Base-by-base conservation (phyloP, 2,329 filamentous ascomycete species). In the Cercospora berteroae region DNA sequence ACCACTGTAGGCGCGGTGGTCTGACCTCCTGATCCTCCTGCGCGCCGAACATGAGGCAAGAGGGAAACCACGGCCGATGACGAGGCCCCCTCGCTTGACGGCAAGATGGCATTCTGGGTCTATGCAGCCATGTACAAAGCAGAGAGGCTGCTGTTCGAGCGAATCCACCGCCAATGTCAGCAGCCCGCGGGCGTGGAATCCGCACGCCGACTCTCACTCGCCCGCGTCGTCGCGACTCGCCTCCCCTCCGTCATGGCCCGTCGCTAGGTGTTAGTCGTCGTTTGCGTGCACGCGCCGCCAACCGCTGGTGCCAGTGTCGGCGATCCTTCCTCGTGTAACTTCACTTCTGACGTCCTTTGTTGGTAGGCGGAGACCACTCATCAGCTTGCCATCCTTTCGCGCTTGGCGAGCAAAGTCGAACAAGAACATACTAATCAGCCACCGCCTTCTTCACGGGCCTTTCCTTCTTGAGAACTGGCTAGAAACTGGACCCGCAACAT, bases 321-420 rank as follows among this genome's bases (percentile, higher is more conserved):
- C 52, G 29, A 29, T 57, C 52, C 52, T 57, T 57, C 52, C 52
- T 27, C 52, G 52, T 57, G 52, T 29, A 33, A 57, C 52, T 29
- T 29, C 25, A 57, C 44, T 50, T 23, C 25, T 57, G n/a, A n/a
- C 16, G 52, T n/a, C 52, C 25, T 57, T 29, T 10, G 52, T 29
- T 33, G 52, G 25, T 29, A 29, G 52, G 52, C 52, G 12, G 44
- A 50, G 52, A 18, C 29, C 31, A 13, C 48, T 20, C 33, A n/a
- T n/a, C 13, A 27, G 52, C 27, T 29, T 31, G 12, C 52, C 23
- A 27, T 29, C 52, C 52, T 56, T 27, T 18, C 7, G 12, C n/a
- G 52, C 52, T 57, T 57, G 52, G 52, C 52, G 29, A 33, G 52
- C 29, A 16, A 20, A 57, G 5, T 57, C 25, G 52, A 27, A 8